Evolutionary conservation across 2,329 filamentous ascomycete species (phyloP), one percentile per base, ranked within the genome.

Genomic region (Talaromyces verruculosus): DNA sequence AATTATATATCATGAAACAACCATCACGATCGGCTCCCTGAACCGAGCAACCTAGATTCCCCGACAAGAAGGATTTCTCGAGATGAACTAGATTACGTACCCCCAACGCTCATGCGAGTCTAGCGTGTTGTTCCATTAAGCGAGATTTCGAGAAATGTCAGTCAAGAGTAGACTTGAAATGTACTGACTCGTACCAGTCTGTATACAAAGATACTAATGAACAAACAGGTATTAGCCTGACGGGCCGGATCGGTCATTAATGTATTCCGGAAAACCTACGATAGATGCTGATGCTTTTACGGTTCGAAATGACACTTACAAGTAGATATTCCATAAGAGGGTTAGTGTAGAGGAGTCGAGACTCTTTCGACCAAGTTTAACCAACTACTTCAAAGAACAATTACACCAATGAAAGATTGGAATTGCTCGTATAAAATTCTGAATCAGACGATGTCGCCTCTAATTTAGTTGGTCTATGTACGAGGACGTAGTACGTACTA

Each of bases 201-300:
- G 17, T 5, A 4, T 45, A 45, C 22, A 28, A 45, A 43, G 22
- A 22, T 62, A 51, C 51, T 53, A 62, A 30, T 45, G 43, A 51
- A 53, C 60, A 51, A 51, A 25, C 45, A 6, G 17, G 62, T 19
- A 6, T 47, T 64, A 64, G 62, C 28, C 39, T 57, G 35, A 43
- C 62, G 62, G 62, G 28, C 39, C 62, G 51, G 62, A 64, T 64
- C 62, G 62, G 51, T 64, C 39, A 35, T 47, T 10, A n/a, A 19
- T 58, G 49, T 39, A 57, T 64, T 19, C 62, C 51, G 62, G 30
- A 39, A 37, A 64, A 39, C 37, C 62, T 53, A 53, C 35, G 60
- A 53, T 41, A 19, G 19, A 10, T 43, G 11, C 35, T 28, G n/a
- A 17, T 59, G 55, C 55, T 39, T 25, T 15, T 7, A 22, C 15